These are phyloP conservation scores for Delphinella strobiligena DNA, from an alignment of 2,329 filamentous ascomycete species.

Conservation along the genomic window DNA sequence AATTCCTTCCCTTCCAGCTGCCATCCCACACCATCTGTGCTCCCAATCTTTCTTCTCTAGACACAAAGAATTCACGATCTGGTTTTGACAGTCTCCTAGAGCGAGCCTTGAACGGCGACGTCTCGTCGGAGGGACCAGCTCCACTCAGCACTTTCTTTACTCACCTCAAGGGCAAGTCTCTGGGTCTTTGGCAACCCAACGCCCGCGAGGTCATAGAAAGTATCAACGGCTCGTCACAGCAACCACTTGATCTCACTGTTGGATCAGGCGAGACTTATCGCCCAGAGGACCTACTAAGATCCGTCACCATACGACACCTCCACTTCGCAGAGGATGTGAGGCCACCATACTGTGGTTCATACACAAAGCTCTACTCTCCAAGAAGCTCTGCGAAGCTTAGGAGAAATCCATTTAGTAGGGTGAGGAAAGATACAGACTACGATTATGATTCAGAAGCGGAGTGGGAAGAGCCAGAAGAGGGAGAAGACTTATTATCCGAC, in stretches of 20 bases:
- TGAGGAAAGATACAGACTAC: constrained; percentile 57
- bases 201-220: constrained; percentile 30
- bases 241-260: constrained; percentile 31
- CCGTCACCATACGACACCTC: constrained; percentile 51
- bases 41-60: constrained; percentile 35
- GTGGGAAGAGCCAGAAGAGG: constrained; percentile 68
- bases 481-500: constrained; percentile 53
- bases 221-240: constrained; percentile 28
- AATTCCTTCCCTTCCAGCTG: constrained; percentile 72
- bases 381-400: constrained; percentile 34
- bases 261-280: constrained; percentile 19
- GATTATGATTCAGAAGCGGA: constrained; percentile 78
- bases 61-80: constrained; percentile 14
- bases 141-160: constrained; percentile 1
- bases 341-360: constrained; percentile 60
- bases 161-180: constrained; percentile 1
- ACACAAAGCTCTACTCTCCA: constrained; percentile 46
- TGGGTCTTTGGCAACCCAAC: constrained; percentile 9
- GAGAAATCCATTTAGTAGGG: constrained; percentile 41
- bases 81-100: constrained; percentile 6
- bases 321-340: constrained; percentile 51
- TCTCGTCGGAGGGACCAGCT: background rate
- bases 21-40: constrained; percentile 64
- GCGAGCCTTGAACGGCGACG: background rate
- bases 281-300: constrained; percentile 34